Evolutionary conservation across 2,329 filamentous ascomycete genomes (phyloP), one percentile per base, ranked within the genome.

Genomic region (Botrytis medusae): DNA sequence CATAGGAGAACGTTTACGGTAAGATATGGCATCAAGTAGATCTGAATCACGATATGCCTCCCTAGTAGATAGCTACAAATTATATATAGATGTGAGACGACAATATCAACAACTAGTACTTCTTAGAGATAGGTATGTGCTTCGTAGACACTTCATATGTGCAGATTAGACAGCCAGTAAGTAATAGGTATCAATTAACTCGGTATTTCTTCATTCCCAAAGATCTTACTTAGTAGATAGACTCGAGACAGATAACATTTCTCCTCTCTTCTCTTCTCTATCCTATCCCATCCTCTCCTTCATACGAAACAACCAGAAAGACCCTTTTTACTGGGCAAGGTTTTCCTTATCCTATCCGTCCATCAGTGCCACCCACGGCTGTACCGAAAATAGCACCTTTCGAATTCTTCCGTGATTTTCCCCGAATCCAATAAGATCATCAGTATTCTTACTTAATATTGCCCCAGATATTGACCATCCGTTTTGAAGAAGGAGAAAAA

Each of bases 351-450:
- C 32, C 32, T 37, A 37, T 61, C 59, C 32, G 32, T 61, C 59
- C 32, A 37, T 61, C 59, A 61, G 59, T 40, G 59, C 60, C 60
- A 62, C 60, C 60, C 60, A 40, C 60, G 34, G 34, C 60, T n/a
- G 34, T 62, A n/a, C 60, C 34, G 22, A 62, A 40, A 62, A 62
- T 62, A 62, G 60, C 34, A 16, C 10, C 18, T 7, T 14, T 61
- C 16, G 20, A 62, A 62, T 62, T 42, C 34, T 62, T 62, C 60
- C 60, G 60, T 40, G 34, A 40, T 62, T 62, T 40, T 62, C 60
- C 34, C 60, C 34, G 60, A 62, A 40, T 25, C 34, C 34, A 62
- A 62, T 40, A 62, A 40, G 60, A 62, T 62, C 60, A 40, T 25
- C 60, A n/a, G 22, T 9, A 40, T 40, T 4, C 6, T 62, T 18